Percentiles rank a stretch among this genome's conserved stretches.
phyloP scores from a whole-genome alignment of 768 basidiomycete species.

The Kwoniella heveanensis region DNA sequence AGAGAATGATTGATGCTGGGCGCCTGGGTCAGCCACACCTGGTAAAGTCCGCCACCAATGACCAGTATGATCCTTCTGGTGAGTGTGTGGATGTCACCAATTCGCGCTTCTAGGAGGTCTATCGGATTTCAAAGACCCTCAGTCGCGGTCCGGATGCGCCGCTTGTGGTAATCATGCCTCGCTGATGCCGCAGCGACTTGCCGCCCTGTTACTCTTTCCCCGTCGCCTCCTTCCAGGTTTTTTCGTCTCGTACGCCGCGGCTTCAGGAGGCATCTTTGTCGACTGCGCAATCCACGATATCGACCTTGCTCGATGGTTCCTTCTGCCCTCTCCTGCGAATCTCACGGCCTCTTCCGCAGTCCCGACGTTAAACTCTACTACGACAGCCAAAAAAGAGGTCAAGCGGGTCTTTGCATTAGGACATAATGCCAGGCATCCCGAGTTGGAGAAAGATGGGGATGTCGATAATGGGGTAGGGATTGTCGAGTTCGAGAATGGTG shows the following conservation, averaged over 20 bases:
- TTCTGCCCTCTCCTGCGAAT: conserved; percentile 2
- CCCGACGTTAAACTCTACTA: neutral
- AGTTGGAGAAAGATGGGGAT: conserved; percentile 26
- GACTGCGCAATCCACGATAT: conserved; percentile 40
- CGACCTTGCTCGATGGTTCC: conserved; percentile 33
- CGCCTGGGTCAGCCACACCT: conserved; percentile 27
- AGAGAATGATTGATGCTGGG: conserved; percentile 20
- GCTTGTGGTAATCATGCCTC: too few relatives aligned
- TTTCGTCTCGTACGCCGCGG: conserved; percentile 30
- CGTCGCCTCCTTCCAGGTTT: conserved; percentile 14
- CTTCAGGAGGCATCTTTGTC: conserved; percentile 32
- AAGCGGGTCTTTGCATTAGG: conserved; percentile 29
- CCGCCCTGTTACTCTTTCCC: too few relatives aligned
- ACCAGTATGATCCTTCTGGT: conserved; percentile 29
- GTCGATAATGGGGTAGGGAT: conserved; percentile 32
- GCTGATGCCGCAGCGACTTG: too few relatives aligned
- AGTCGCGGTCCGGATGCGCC: too few relatives aligned
- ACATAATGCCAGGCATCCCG: conserved; percentile 28
- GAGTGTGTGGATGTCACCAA: neutral
- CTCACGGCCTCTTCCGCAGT: neutral
- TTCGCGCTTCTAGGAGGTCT: neutral
- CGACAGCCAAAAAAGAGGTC: conserved; percentile 24
- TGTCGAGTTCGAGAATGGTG: conserved; percentile 30
- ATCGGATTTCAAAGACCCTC: too few relatives aligned
- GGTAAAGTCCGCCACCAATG: conserved; percentile 34